These are phyloP conservation scores for Ceratonia siliqua DNA, from an alignment of 306 rosid species.

Conservation along the genomic window DNA sequence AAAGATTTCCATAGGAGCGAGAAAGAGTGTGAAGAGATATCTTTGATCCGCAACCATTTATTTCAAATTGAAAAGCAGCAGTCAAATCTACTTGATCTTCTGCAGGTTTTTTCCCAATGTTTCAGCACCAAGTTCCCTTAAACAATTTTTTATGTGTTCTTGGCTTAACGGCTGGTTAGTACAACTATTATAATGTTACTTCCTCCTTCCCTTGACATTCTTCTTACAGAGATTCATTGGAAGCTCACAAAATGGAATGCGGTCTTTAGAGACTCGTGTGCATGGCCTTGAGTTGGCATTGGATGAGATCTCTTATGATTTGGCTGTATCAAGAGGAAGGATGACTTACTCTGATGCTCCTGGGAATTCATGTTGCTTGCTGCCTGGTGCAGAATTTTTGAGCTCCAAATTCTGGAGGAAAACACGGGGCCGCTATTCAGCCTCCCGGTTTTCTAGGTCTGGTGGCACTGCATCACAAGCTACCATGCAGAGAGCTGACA, in stretches of 20 bases:
- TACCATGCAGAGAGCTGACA: slow-evolving; percentile 44
- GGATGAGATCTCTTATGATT: slow-evolving; percentile 91
- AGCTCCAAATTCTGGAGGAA: slow-evolving; percentile 87
- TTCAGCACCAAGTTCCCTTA: neutral
- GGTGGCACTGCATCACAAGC: slow-evolving; percentile 46
- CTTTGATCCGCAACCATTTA: slow-evolving; percentile 78
- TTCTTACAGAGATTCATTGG: slow-evolving; percentile 77
- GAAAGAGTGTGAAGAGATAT: slow-evolving; percentile 70
- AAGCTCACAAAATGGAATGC: slow-evolving; percentile 93
- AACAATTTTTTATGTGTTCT: slow-evolving; percentile 6
- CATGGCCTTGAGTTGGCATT: slow-evolving; percentile 91
- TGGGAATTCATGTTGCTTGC: slow-evolving; percentile 64
- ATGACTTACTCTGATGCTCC: slow-evolving; percentile 49
- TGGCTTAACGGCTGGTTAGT: slow-evolving; percentile 9
- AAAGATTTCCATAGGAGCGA: slow-evolving; percentile 53
- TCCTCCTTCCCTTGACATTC: slow-evolving; percentile 18
- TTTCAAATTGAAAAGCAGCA: slow-evolving; percentile 94
- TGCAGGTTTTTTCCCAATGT: slow-evolving; percentile 74
- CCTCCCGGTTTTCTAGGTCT: slow-evolving; percentile 53
- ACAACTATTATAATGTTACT: slow-evolving; percentile 8
- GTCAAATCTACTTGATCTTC: slow-evolving; percentile 76
- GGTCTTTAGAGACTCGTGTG: slow-evolving; percentile 89
- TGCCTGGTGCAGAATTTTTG: slow-evolving; percentile 79
- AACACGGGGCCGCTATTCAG: slow-evolving; percentile 56
- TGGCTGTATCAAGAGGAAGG: slow-evolving; percentile 88